Evolutionary conservation across 2,329 filamentous ascomycete genomes (phyloP), one percentile per base, ranked within the genome.

Genomic region (Ambrosiella cleistominuta): DNA sequence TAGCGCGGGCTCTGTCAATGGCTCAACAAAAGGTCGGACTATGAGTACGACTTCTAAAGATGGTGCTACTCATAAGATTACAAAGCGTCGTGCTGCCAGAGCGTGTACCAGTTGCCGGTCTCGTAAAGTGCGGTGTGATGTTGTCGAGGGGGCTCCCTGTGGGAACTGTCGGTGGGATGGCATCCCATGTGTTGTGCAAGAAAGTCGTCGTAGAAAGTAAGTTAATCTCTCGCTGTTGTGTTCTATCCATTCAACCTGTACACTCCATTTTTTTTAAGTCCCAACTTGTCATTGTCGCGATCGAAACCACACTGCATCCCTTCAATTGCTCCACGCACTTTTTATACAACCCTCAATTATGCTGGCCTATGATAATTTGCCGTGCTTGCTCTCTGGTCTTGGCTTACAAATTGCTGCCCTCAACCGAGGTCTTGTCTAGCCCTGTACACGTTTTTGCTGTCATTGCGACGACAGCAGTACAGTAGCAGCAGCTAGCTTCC

Each of bases 111-210:
- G 85, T 65, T 95, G 90, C 71, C 80, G 90, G 65, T 83, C 86
- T 59, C 82, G 90, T 67, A 96, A 96, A 69, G 90, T 96, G 47
- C 81, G 90, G 59, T 96, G 90, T 73, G 90, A 96, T 72, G 89
- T 95, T 59, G 88, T 93, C 60, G 88, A 95, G 69, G 85, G 85
- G 54, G 84, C 84, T 49, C 88, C 88, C 1, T 95, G 88, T 69
- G 89, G 86, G 58, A 95, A 95, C 70, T 94, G 88, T 71, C 77
- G 86, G 62, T 80, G 86, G 72, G 85, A 88, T 69, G 82, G 86
- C 67, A 83, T 88, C 60, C 82, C 87, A 68, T 89, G 85, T 70
- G 75, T 84, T 58, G 81, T 87, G 27, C 83, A 84, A 63, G 83
- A 94, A 70, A 91, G 86, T 73, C 87, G 88, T 65, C 81, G 89